Evolutionary conservation across 305 asterid species (phyloP).

Genomic region (Solanum chacoense): DNA sequence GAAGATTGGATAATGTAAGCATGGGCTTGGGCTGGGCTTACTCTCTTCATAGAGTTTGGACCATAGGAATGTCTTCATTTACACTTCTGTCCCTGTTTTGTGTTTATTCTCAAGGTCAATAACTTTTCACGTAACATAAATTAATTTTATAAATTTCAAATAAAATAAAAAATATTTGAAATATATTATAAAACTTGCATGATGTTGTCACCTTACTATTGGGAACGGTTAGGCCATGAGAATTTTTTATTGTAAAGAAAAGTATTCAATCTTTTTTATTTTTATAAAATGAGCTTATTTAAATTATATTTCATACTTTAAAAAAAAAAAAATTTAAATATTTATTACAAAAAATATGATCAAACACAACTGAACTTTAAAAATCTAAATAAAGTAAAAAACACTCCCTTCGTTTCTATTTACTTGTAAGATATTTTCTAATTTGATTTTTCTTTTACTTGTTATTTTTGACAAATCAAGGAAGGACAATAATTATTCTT

Average conservation of each 20-base stretch:
- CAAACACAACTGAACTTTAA: neutral
- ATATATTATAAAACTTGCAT: neutral
- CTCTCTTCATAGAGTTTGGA: neutral
- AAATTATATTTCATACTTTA: too few relatives aligned
- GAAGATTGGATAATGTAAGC: constrained; percentile 3
- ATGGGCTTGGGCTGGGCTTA: neutral
- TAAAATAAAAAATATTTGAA: neutral
- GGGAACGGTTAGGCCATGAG: neutral
- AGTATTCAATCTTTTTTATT: neutral
- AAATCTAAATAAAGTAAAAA: neutral
- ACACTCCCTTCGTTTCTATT: neutral
- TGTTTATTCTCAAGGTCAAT: neutral
- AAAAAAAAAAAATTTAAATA: neutral
- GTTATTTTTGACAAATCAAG: neutral
- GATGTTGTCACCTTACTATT: neutral
- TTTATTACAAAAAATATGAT: neutral
- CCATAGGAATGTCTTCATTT: neutral
- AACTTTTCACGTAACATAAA: too few relatives aligned
- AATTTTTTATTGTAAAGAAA: too few relatives aligned
- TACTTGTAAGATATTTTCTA: neutral
- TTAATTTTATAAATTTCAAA: neutral
- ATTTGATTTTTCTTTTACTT: neutral
- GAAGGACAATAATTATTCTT: neutral
- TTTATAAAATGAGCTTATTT: too few relatives aligned
- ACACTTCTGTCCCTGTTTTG: neutral